A percentile compares a stretch with the other conserved stretches of the same genome.
Conservation (phyloP, 163 green algal genomes). For the Scenedesmus sp. region DNA sequence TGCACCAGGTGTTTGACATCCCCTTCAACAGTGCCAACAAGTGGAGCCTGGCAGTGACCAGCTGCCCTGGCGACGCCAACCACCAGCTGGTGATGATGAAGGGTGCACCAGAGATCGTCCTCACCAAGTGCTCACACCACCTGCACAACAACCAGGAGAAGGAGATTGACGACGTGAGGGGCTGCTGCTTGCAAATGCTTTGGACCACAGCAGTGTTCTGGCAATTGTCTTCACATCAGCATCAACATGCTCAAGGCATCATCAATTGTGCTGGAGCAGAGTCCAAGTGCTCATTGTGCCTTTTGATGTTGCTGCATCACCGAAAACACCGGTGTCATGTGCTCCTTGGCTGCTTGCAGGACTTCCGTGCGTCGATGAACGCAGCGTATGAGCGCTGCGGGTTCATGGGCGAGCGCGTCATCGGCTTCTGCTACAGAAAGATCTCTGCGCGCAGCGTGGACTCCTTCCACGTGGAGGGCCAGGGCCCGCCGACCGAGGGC, state of each 20-base stretch:
- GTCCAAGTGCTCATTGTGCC: background rate
- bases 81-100: slow-evolving; percentile 83
- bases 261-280: background rate
- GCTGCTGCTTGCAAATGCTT: background rate
- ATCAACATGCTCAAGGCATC: too few species aligned
- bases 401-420: slow-evolving; percentile 85
- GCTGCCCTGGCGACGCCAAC: slow-evolving; percentile 33
- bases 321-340: background rate
- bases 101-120: slow-evolving; percentile 85
- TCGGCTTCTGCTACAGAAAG: slow-evolving; percentile 83
- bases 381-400: slow-evolving; percentile 81
- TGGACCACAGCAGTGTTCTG: background rate
- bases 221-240: too few species aligned
- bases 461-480: background rate
- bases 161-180: slow-evolving; percentile 60
- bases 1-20: slow-evolving; percentile 80
- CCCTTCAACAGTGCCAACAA: slow-evolving; percentile 93
- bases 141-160: slow-evolving; percentile 66
- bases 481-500: slow-evolving; percentile 58
- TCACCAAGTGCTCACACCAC: slow-evolving; percentile 77
- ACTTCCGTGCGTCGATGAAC: slow-evolving; percentile 66
- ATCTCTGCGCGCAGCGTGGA: slow-evolving; percentile 48
- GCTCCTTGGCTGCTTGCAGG: slow-evolving; percentile 30
- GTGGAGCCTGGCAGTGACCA: slow-evolving; percentile 77
- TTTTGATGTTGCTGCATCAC: background rate